Percentiles rank a stretch among this genome's conserved stretches.
phyloP scores from a whole-genome alignment of 352 stramenopile genomes.

The Globisporangium cylindrosporum region DNA sequence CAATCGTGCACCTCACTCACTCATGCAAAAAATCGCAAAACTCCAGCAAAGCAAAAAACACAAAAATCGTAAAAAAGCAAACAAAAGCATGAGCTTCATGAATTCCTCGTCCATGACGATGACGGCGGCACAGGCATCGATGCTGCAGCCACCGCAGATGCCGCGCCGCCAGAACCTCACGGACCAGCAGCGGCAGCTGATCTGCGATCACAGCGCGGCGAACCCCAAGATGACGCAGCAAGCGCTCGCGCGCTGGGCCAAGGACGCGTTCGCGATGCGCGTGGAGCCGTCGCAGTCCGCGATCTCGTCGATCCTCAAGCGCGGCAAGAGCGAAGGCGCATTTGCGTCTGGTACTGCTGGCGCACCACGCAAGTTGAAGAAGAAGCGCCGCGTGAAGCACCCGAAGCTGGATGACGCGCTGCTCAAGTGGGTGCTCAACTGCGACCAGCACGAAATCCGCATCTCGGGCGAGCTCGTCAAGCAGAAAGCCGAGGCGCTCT shows the following conservation, averaged over 20 bases:
- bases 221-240: conserved; percentile 20
- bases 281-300: conserved; percentile 16
- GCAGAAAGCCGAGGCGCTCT: conserved; percentile 34
- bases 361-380: conserved; percentile 6
- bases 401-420: conserved; percentile 51
- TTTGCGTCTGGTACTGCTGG: neutral
- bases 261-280: conserved; percentile 12
- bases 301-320: conserved; percentile 17
- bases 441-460: conserved; percentile 24
- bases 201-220: conserved; percentile 8
- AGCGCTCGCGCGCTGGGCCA: conserved; percentile 14
- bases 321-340: conserved; percentile 1
- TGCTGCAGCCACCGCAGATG: neutral
- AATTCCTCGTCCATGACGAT: neutral
- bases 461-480: conserved; percentile 34
- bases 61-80: no score
- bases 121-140: neutral
- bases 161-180: conserved; percentile 8
- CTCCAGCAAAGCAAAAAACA: no score
- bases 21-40: no score
- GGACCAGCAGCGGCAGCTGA: conserved; percentile 10
- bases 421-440: conserved; percentile 42
- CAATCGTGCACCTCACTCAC: no score
- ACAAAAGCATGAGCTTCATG: neutral
- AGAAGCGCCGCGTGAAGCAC: conserved; percentile 38